Evolutionary conservation across 345 rosid species (phyloP).

Genomic region (Ceriops tagal): DNA sequence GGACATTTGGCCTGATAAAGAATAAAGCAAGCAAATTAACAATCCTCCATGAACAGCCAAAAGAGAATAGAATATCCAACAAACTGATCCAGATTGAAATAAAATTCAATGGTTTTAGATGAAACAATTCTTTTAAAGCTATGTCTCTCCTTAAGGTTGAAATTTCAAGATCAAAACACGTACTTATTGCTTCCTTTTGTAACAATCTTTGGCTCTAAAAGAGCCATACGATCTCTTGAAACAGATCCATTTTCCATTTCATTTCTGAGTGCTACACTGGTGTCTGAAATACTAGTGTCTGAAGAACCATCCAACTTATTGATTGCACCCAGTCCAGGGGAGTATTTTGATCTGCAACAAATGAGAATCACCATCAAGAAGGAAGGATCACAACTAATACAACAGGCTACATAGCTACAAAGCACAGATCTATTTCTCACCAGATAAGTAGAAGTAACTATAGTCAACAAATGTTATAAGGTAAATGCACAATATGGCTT

Average conservation of each 20-base stretch:
- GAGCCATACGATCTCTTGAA: slow-evolving; percentile 35
- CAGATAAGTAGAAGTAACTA: not conserved
- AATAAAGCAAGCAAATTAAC: not conserved
- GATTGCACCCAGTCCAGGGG: slow-evolving; percentile 26
- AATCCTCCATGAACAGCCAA: not conserved
- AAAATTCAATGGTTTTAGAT: not conserved
- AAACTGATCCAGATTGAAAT: not conserved
- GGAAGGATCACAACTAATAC: not conserved
- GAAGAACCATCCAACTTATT: slow-evolving; percentile 36
- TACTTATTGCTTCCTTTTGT: slow-evolving; percentile 45
- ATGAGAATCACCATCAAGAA: not conserved
- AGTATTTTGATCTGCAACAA: slow-evolving; percentile 43
- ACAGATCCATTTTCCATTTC: slow-evolving; percentile 40
- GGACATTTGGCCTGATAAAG: slow-evolving; percentile 33
- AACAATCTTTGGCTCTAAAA: not conserved
- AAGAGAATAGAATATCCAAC: not conserved
- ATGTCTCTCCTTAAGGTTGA: not conserved
- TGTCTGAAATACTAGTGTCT: slow-evolving; percentile 25
- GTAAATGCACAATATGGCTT: not conserved
- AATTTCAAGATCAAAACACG: slow-evolving; percentile 15
- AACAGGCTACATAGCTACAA: not conserved
- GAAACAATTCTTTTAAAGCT: not conserved
- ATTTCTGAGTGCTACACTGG: slow-evolving; percentile 31
- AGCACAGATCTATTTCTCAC: not conserved
- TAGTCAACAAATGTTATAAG: too few species aligned